These are phyloP conservation scores for Fusarium chuoi DNA, from an alignment of 2,329 filamentous ascomycete genomes.

Conservation along the genomic window DNA sequence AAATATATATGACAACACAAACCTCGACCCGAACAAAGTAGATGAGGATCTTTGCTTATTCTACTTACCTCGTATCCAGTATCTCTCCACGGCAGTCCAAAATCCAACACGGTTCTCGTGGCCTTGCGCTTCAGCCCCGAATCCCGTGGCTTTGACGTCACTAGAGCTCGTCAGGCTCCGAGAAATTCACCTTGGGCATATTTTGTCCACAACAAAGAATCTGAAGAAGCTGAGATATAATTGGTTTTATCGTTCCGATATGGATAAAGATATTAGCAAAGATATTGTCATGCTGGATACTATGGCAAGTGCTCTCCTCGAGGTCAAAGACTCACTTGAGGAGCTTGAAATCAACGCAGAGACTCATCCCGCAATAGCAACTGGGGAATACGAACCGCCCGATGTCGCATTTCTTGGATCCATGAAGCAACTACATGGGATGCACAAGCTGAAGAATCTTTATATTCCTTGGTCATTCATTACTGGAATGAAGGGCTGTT, in stretches of 20 bases:
- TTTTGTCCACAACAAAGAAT: not conserved
- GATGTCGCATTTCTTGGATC: not conserved
- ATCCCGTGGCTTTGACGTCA: not conserved
- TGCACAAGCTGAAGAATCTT: not conserved
- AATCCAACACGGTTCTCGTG: slow-evolving; percentile 15
- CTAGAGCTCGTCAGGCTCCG: slow-evolving; percentile 13
- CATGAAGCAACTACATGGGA: not conserved
- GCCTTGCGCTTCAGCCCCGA: not conserved
- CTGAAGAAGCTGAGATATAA: slow-evolving; percentile 3
- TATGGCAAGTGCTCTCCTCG: too few relatives aligned
- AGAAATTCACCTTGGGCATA: not conserved
- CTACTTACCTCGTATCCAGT: slow-evolving; percentile 5
- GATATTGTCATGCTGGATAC: too few relatives aligned
- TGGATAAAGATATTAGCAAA: too few relatives aligned
- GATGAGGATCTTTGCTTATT: not conserved
- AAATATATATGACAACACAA: not conserved
- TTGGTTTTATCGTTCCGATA: too few relatives aligned
- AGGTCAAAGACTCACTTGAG: not conserved
- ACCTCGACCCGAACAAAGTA: not conserved
- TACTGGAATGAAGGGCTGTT: not conserved
- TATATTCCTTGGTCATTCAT: not conserved
- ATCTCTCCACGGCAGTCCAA: slow-evolving; percentile 1
- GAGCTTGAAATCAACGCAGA: not conserved
- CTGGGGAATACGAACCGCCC: not conserved
- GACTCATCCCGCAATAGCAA: accelerated